phyloP scores from a whole-genome alignment of 768 basidiomycete species.

The Suillus luteus region DNA sequence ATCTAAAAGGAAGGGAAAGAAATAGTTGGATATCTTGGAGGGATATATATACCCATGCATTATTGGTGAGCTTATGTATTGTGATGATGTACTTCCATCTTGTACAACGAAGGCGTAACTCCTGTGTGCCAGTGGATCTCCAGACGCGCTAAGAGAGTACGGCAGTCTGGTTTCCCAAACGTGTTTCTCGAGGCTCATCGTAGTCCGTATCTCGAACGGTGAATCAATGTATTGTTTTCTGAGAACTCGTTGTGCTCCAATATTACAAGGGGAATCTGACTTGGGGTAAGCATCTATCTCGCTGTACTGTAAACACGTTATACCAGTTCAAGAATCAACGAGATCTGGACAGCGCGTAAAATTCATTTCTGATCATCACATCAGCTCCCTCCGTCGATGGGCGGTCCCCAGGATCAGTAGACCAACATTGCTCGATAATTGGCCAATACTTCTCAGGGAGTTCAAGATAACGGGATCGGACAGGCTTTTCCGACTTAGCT shows the following conservation, averaged over 20 bases:
- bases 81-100: not conserved
- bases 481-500: not conserved
- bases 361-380: not conserved
- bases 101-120: not conserved
- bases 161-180: not conserved
- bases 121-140: not conserved
- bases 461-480: not conserved
- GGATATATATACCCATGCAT: not conserved
- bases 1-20: conserved; percentile 34
- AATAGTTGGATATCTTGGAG: conserved; percentile 10
- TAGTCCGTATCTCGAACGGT: not conserved
- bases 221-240: not conserved
- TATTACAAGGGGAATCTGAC: not conserved
- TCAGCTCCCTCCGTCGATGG: not conserved
- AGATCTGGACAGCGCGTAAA: not conserved
- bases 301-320: not conserved
- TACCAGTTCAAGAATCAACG: not conserved
- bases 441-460: not conserved
- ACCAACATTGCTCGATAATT: not conserved
- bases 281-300: not conserved
- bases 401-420: not conserved
- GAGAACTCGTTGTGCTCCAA: not conserved
- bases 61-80: not conserved
- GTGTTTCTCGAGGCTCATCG: not conserved
- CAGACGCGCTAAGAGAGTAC: not conserved